Base-by-base conservation (phyloP, 2,329 filamentous ascomycete species). In the Podosphaera aphanis region DNA sequence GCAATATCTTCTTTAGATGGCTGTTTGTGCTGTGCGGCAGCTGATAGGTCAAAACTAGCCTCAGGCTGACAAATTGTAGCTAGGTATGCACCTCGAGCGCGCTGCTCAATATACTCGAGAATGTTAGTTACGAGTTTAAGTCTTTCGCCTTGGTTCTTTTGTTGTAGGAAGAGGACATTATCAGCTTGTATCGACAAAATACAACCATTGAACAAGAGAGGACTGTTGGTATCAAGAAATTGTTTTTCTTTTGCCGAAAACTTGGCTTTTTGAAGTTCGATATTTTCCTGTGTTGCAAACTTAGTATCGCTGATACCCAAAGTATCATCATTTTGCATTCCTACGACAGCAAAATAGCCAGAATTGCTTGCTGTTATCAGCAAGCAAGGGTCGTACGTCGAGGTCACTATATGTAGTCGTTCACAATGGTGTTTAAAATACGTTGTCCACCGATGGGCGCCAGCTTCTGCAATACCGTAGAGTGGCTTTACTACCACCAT, bases 251-350 rank as follows among this genome's bases (percentile, higher is more conserved):
- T 46, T 13, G 45, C 37, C 15, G 29, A 21, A 18, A 46, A 41
- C 13, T 35, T 23, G 13, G 37, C 37, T n/a, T 46, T 42, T 19
- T 13, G 7, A 13, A 46, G 25, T 31, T 41, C 25, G n/a, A 15
- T 15, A 19, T 46, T 20, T 18, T 46, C 45, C 18, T 15, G 19
- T 11, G 13, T 18, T 18, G 44, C 35, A 31, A 46, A 46, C 6
- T 5, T 10, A 5, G 15, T 16, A 23, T 46, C 37, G 18, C 15
- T 27, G 10, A 41, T 15, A 16, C 25, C 13, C n/a, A 46, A 25
- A n/a, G 45, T 46, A 46, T 46, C 45, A 21, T 46, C 45, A 16
- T 37, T 46, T 39, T 46, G 45, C 11, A 46, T 20, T 20, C 45
- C 45, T n/a, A 46, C 37, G 19, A 46, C 18, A 10, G 37, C 45